A percentile compares a stretch with the other conserved stretches of the same genome.
Conservation (phyloP, 2,329 filamentous ascomycete species). For the Trichoderma harzianum region DNA sequence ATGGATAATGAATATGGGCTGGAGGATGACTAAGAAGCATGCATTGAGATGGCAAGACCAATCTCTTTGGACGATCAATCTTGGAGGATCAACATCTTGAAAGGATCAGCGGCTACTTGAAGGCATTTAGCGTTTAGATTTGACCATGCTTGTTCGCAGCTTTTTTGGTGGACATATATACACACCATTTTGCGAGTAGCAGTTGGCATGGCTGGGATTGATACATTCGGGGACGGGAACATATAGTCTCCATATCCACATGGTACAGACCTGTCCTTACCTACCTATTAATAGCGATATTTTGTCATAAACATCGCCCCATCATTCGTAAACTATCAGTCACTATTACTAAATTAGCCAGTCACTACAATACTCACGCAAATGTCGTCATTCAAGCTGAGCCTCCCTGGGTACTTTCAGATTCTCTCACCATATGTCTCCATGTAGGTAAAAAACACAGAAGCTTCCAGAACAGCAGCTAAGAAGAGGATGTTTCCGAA, state of each 20-base stretch:
- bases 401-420: background rate
- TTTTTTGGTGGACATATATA: background rate
- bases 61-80: background rate
- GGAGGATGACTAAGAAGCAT: constrained; percentile 23
- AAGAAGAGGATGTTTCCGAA: background rate
- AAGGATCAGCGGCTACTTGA: background rate
- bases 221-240: background rate
- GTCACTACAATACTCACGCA: background rate
- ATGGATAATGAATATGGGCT: constrained; percentile 38
- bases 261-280: background rate
- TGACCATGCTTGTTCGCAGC: background rate
- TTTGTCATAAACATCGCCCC: background rate
- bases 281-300: background rate
- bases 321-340: background rate
- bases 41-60: background rate
- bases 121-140: background rate
- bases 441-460: background rate
- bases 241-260: background rate
- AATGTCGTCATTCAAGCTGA: background rate
- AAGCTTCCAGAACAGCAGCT: background rate
- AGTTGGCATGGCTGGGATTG: background rate
- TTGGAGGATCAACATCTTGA: background rate
- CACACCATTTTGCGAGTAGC: background rate
- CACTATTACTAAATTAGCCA: background rate
- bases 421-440: constrained; percentile 15